Evolutionary conservation across 2,329 filamentous ascomycete genomes (phyloP), one percentile per base, ranked within the genome.

Genomic region (Ceratocystiopsis brevicomis): DNA sequence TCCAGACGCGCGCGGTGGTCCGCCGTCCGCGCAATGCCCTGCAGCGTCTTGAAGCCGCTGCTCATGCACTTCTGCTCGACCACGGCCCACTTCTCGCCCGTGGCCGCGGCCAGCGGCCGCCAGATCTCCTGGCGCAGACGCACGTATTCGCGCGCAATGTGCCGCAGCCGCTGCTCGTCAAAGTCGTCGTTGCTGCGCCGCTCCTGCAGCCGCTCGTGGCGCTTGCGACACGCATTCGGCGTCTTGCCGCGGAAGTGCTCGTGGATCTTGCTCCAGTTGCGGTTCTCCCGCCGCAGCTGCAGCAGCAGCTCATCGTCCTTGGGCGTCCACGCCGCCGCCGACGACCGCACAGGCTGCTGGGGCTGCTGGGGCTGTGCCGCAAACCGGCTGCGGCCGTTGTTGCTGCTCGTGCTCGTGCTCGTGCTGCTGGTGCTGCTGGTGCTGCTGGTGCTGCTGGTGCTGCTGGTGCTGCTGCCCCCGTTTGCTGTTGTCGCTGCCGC

Each of bases 251-350:
- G 80, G 57, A 93, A 93, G 48, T 69, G 73, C 48, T 68, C 67
- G 53, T 85, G 78, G 55, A 92, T 90, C 53, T 83, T 78, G 43
- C 73, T 71, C 85, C 85, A 93, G 60, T 87, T 88, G 57, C 86
- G 69, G 19, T 81, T 81, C 53, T 78, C 73, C 40, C 78, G 73
- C 43, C 85, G 73, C 15, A 83, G 81, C 38, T 66, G 62, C 48
- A 88, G 66, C 38, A 93, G 71, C 35, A 73, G 73, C 52, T 80
- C 70, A 58, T 93, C 85, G 51, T 90, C 83, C 40, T 74, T 67
- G 1, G 71, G 64, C 32, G 72, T 78, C 85, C 85, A 93, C 1
- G 77, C 76, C 10, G 72, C 73, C 1, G 73, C 75, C 33, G 73
- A 73, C 19, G 73, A 63, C 40, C 74, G 69, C 13, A 39, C 42